phyloP scores from a whole-genome alignment of 2,329 filamentous ascomycete genomes.

The Helminthosporium solani region DNA sequence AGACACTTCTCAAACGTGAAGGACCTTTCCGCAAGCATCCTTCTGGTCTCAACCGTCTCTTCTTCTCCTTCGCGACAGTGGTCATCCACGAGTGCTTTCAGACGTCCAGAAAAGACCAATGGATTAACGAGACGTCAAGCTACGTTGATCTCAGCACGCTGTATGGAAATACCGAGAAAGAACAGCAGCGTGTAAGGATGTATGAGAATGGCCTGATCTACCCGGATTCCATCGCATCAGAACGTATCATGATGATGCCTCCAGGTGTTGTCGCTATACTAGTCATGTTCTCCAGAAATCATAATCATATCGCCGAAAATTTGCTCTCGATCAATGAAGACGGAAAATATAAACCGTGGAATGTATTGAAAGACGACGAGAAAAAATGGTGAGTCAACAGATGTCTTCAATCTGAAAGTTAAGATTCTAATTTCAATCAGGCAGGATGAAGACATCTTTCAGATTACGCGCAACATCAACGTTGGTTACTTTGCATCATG shows the following conservation, averaged over 20 bases:
- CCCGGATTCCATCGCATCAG: slow-evolving; percentile 65
- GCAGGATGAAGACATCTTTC: slow-evolving; percentile 50
- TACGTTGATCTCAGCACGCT: slow-evolving; percentile 70
- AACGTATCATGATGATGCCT: slow-evolving; percentile 62
- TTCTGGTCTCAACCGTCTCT: slow-evolving; percentile 68
- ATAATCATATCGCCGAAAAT: slow-evolving; percentile 77
- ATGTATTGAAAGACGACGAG: slow-evolving; percentile 47
- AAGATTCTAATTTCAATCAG: slow-evolving; percentile 18
- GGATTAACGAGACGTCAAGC: slow-evolving; percentile 64
- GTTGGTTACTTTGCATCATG: slow-evolving; percentile 60
- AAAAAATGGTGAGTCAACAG: slow-evolving; percentile 17
- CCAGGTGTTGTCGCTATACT: slow-evolving; percentile 67
- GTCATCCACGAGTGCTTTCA: slow-evolving; percentile 60
- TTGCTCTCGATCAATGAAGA: slow-evolving; percentile 78
- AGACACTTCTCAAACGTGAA: slow-evolving; percentile 64
- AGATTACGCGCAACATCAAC: slow-evolving; percentile 50
- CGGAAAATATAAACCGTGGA: slow-evolving; percentile 66
- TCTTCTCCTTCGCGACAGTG: slow-evolving; percentile 71
- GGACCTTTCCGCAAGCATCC: slow-evolving; percentile 63
- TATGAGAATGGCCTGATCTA: slow-evolving; percentile 65
- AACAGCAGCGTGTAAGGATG: slow-evolving; percentile 48
- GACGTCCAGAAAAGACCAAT: slow-evolving; percentile 60
- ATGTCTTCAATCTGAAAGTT: neutral
- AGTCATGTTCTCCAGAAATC: slow-evolving; percentile 69
- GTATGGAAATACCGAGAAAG: slow-evolving; percentile 67